Evolutionary conservation across 2,329 filamentous ascomycete species (phyloP), one percentile per base, ranked within the genome.

Genomic region (Aureobasidium musti): DNA sequence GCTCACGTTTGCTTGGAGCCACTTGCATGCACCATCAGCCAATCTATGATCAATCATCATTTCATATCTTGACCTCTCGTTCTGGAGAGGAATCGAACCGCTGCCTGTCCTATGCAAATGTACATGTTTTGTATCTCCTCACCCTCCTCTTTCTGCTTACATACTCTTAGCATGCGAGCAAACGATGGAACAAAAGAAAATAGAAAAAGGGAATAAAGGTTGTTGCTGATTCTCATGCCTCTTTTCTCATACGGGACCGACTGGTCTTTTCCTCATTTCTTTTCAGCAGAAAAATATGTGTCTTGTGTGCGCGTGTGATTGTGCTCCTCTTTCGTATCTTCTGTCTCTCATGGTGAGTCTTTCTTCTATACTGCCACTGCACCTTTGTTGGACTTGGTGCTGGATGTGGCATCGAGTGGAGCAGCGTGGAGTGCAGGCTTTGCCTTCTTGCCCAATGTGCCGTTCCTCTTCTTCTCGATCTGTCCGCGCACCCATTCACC

Each of bases 371-470:
- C 61, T 28, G 61, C 61, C 26, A 64, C 61, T 5, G 61, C 61
- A 23, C 49, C 61, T 19, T 53, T 54, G 61, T 64, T 64, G 23
- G 47, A 53, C 3, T 28, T 43, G 21, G 61, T 56, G 14, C 61
- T 65, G 37, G 63, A 56, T 21, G 66, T 43, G 11, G 86, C 86
- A 76, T 97, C 91, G 52, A 98, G 79, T 1, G 93, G 91, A 28
- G 91, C 94, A 5, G 91, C 89, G 76, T 98, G 95, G 69, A 98
- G 79, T 3, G 95, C 93, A 19, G 95, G 95, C 74, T 90, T 91
- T 57, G 83, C 82, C 19, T 79, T 76, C 57, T 81, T 82, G 5
- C 81, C 82, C 74, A 80, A 84, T 53, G 80, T 80, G 19, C 86
- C 90, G 2, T 82, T 84, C 69, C 81, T 83, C 73, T 88, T 88